Evolutionary conservation across 176 grass and related monocot species (phyloP), one percentile per base, ranked within the genome.

Genomic region (Ensete ventricosum): DNA sequence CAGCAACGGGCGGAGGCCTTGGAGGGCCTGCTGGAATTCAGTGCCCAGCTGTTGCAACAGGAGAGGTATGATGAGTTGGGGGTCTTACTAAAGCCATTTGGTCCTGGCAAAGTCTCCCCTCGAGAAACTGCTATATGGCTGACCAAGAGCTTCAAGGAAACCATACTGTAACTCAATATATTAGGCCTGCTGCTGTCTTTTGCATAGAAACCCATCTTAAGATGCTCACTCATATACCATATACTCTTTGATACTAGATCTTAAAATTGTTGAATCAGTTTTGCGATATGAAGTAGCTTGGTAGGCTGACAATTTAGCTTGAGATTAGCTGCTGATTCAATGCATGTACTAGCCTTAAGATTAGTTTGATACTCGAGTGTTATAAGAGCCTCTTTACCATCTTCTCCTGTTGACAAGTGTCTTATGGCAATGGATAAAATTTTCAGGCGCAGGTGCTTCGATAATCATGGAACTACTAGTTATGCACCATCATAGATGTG

Each of bases 121-220:
- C 75, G 94, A 76, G 94, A 97, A 51, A 97, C 94, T 0, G 94
- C 94, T 53, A 97, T 97, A 85, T 97, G 94, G 94, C 84, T 97
- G 67, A 82, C 90, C 1, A 97, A 93, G 85, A 97, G 94, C 77
- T 90, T 97, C 87, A 97, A 91, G 76, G 90, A 91, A 83, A 92
- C 92, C 0, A 52, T 80, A 1, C 78, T 82, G 11, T 91, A 86
- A 57, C 9, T 13, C 22, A 24, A 54, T 53, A 9, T 6, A 43
- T 43, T 43, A 43, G 34, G 34, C 34, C 34, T 43, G 4, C 3
- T 43, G 34, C 3, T 43, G 34, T 43, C 34, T 43, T 43, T 43
- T 43, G 34, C 34, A 43, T 43, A 43, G 34, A 43, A 43, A 43
- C 34, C 34, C 34, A 6, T 43, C 3, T 43, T 43, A 43, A 43